These are phyloP conservation scores for Candida gorgasii DNA, from an alignment of 805 yeast genomes.

Conservation along the genomic window DNA sequence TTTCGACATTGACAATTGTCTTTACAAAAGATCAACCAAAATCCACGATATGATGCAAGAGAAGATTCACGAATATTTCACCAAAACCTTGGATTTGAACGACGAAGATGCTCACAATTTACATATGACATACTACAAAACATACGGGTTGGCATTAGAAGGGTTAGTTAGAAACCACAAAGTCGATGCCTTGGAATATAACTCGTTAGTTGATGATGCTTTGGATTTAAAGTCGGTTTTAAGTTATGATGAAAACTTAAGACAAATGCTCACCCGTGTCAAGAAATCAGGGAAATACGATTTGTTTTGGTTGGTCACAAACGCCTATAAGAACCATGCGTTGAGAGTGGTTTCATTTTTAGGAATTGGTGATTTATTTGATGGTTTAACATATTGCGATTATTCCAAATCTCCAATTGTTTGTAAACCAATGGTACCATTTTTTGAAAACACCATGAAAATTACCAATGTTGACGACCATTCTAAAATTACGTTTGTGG, in stretches of 20 bases:
- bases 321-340: slow-evolving; percentile 92
- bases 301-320: slow-evolving; percentile 88
- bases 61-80: slow-evolving; percentile 80
- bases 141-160: slow-evolving; percentile 91
- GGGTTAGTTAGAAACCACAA: slow-evolving; percentile 73
- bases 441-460: slow-evolving; percentile 63
- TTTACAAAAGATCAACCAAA: slow-evolving; percentile 70
- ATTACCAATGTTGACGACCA: slow-evolving; percentile 44
- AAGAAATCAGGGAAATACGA: slow-evolving; percentile 52
- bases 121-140: slow-evolving; percentile 74
- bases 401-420: slow-evolving; percentile 67
- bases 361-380: slow-evolving; percentile 91
- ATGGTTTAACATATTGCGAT: slow-evolving; percentile 92
- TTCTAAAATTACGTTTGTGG: slow-evolving; percentile 69
- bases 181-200: slow-evolving; percentile 87
- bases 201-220: slow-evolving; percentile 87
- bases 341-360: slow-evolving; percentile 72
- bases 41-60: slow-evolving; percentile 89
- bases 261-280: slow-evolving; percentile 52
- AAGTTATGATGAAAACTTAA: slow-evolving; percentile 55
- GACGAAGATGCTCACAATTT: slow-evolving; percentile 74
- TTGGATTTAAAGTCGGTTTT: slow-evolving; percentile 82
- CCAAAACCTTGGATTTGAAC: slow-evolving; percentile 55
- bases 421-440: slow-evolving; percentile 85
- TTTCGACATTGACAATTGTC: slow-evolving; percentile 93